A percentile compares a stretch with the other conserved stretches of the same genome.
Evolutionary conservation across 371 early-diverging fungal genomes (phyloP).

Genomic region (Mucor irregularis): DNA sequence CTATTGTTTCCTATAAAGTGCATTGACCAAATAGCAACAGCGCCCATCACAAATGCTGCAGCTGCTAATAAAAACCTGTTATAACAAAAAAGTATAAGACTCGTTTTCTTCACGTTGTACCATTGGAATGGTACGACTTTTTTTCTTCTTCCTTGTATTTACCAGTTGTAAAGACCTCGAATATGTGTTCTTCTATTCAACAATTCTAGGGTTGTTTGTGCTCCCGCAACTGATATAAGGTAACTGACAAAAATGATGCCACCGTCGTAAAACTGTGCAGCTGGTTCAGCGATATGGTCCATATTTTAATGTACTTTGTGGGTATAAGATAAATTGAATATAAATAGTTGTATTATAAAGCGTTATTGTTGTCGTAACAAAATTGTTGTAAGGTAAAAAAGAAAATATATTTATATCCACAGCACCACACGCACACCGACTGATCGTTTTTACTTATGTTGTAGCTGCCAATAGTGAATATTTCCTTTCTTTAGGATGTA

Average conservation of each 20-base stretch:
- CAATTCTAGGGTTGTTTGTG: slow-evolving; percentile 34
- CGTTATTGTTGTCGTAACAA: no score
- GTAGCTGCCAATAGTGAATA: no score
- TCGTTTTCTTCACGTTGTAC: no score
- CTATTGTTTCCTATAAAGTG: slow-evolving; percentile 55
- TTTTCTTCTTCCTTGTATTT: no score
- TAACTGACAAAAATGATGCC: slow-evolving; percentile 33
- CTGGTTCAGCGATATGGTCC: slow-evolving; percentile 3
- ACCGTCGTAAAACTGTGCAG: slow-evolving; percentile 19
- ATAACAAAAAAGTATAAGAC: neutral
- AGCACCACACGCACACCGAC: no score
- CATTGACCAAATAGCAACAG: slow-evolving; percentile 52
- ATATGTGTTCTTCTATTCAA: slow-evolving; percentile 33
- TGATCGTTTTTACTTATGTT: no score
- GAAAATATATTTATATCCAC: no score
- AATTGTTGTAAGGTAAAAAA: no score
- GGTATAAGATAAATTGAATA: neutral
- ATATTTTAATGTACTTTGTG: slow-evolving; percentile 1
- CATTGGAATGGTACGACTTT: no score
- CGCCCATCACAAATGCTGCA: slow-evolving; percentile 45
- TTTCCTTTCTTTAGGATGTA: no score
- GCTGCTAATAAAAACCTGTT: slow-evolving; percentile 40
- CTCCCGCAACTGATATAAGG: slow-evolving; percentile 27
- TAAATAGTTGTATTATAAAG: no score
- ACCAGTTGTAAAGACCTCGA: slow-evolving; percentile 36